phyloP scores from a whole-genome alignment of 371 early-diverging fungal species.

The Massospora cicadina region DNA sequence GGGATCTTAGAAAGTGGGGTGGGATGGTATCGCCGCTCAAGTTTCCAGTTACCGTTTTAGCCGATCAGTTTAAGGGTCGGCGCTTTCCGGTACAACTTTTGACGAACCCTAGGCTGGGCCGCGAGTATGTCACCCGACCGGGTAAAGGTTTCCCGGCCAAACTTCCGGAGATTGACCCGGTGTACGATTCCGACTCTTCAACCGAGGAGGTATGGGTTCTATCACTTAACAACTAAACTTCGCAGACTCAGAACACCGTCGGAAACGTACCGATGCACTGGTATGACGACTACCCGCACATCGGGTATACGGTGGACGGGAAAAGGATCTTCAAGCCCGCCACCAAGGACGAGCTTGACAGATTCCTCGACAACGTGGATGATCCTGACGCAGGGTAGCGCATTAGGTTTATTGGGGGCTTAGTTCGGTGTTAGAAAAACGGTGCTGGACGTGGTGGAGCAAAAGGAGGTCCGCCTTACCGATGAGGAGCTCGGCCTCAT shows the following conservation, averaged over 20 bases:
- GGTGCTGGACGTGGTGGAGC: constrained; percentile 59
- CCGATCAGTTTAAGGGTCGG: too few relatives aligned
- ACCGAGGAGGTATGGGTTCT: constrained; percentile 53
- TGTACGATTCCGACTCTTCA: constrained; percentile 78
- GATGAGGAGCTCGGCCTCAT: constrained; percentile 83
- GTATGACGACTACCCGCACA: constrained; percentile 91
- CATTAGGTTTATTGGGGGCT: not conserved
- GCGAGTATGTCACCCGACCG: not conserved
- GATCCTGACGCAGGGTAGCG: constrained; percentile 72
- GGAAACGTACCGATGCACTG: constrained; percentile 91
- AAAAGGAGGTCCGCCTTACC: constrained; percentile 60
- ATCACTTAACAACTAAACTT: not conserved
- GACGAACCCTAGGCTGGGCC: not conserved
- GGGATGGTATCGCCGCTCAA: too few relatives aligned
- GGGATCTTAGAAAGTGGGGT: too few relatives aligned
- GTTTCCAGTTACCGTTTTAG: too few relatives aligned
- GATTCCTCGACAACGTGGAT: constrained; percentile 79
- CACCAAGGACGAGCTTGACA: constrained; percentile 74
- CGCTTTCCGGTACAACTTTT: too few relatives aligned
- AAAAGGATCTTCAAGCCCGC: constrained; percentile 78
- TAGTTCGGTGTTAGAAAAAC: constrained; percentile 32
- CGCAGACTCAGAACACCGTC: constrained; percentile 47
- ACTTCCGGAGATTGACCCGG: constrained; percentile 68
- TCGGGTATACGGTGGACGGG: constrained; percentile 89
- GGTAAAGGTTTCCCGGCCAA: not conserved